phyloP scores from a whole-genome alignment of 2,329 filamentous ascomycete genomes.

The Triangularia setosa region DNA sequence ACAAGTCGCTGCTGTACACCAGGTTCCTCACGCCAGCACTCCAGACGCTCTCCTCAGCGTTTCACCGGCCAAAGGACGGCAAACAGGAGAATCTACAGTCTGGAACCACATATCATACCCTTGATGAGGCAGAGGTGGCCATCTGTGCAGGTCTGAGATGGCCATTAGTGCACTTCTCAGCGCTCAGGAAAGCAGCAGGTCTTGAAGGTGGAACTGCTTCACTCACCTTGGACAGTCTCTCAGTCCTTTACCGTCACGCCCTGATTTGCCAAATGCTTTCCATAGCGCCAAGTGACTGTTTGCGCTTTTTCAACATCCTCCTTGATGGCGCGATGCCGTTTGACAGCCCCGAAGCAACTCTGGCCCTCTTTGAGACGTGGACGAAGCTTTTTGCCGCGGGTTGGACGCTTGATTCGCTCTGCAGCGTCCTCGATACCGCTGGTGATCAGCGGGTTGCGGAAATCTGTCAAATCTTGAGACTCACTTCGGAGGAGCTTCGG shows the following conservation, averaged over 20 bases:
- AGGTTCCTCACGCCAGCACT: neutral
- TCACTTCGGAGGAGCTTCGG: neutral
- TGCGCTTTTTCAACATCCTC: neutral
- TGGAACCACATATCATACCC: neutral
- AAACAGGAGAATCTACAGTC: too few species aligned
- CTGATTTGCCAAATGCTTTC: neutral
- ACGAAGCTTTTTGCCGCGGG: neutral
- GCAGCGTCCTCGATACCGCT: neutral
- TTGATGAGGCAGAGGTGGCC: neutral
- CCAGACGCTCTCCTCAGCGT: neutral
- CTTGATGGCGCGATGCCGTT: neutral
- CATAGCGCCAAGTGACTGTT: neutral
- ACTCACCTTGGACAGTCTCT: neutral
- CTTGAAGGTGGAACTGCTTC: neutral
- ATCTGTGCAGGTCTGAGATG: neutral
- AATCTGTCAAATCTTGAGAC: neutral
- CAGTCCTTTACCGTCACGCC: neutral
- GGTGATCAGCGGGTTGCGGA: neutral
- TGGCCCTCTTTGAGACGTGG: neutral
- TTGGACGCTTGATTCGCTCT: neutral
- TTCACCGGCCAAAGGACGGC: neutral
- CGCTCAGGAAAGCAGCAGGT: neutral
- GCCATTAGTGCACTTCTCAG: neutral
- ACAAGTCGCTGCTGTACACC: neutral
- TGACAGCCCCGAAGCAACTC: neutral